Percentiles rank a stretch among this genome's conserved stretches.
Conservation (phyloP, 1,284 basidiomycete species). For the Malassezia furfur region DNA sequence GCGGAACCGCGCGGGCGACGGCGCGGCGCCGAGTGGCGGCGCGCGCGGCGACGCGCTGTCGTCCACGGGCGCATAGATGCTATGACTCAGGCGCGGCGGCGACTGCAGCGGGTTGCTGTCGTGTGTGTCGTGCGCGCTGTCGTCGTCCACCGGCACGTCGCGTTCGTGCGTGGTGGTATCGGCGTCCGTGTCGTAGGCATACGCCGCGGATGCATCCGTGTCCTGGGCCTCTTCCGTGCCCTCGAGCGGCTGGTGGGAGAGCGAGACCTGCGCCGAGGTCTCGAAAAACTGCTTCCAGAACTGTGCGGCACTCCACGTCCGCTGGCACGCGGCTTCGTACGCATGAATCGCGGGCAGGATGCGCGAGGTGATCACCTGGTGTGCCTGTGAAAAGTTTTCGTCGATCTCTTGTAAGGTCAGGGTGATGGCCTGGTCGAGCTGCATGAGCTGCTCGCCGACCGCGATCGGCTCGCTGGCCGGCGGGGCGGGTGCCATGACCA, state of each 20-base stretch:
- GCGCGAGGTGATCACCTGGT: slow-evolving; percentile 70
- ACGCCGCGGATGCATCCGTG: not conserved
- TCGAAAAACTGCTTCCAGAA: slow-evolving; percentile 97
- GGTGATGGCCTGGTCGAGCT: slow-evolving; percentile 90
- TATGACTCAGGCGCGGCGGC: slow-evolving; percentile 15
- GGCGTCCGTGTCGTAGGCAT: not conserved
- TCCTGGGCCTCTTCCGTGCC: not conserved
- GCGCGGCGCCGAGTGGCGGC: too few relatives aligned
- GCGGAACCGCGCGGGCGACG: slow-evolving; percentile 62
- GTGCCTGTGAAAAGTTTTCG: slow-evolving; percentile 80
- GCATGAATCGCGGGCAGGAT: slow-evolving; percentile 78
- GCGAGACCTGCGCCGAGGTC: slow-evolving; percentile 72
- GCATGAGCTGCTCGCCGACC: slow-evolving; percentile 67
- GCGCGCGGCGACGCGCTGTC: slow-evolving; percentile 36
- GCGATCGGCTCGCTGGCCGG: slow-evolving; percentile 1
- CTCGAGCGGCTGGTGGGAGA: slow-evolving; percentile 46
- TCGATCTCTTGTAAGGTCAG: slow-evolving; percentile 72
- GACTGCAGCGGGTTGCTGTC: slow-evolving; percentile 15
- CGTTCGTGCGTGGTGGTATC: not conserved
- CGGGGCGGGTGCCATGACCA: not conserved
- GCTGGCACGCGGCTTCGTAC: slow-evolving; percentile 73
- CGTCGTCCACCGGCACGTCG: not conserved
- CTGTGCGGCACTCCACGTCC: slow-evolving; percentile 78
- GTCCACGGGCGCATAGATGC: slow-evolving; percentile 5
- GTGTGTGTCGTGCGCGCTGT: slow-evolving; percentile 3